Conservation (phyloP, 768 basidiomycete species). For the Podaxis sp. region DNA sequence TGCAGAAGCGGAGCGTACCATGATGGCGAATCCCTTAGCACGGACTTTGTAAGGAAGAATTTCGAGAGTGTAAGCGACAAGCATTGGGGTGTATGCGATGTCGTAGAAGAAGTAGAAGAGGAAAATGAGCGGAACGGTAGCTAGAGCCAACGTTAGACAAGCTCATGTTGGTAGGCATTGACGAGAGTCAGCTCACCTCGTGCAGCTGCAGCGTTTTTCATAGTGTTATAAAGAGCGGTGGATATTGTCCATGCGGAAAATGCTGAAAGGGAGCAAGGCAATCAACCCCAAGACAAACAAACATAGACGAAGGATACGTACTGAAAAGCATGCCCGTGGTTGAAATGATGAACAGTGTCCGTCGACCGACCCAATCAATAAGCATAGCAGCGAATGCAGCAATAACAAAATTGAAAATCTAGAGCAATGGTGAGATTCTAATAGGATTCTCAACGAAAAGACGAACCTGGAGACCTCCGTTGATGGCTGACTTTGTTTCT, state of each 20-base stretch:
- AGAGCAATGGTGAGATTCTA: neutral
- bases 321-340: constrained; percentile 56
- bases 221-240: constrained; percentile 42
- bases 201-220: constrained; percentile 40
- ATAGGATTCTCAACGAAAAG: neutral
- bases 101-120: constrained; percentile 56
- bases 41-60: constrained; percentile 80
- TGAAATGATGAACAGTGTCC: constrained; percentile 66
- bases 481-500: constrained; percentile 56
- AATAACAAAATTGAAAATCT: constrained; percentile 64
- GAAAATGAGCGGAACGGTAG: constrained; percentile 69
- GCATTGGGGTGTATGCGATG: constrained; percentile 76
- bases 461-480: constrained; percentile 57
- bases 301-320: constrained; percentile 20
- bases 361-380: constrained; percentile 66
- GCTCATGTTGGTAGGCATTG: neutral
- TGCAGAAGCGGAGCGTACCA: constrained; percentile 41
- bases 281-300: neutral
- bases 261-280: constrained; percentile 28
- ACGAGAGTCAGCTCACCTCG: constrained; percentile 28
- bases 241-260: constrained; percentile 60
- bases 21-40: constrained; percentile 76
- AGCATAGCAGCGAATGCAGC: constrained; percentile 61
- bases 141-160: constrained; percentile 25
- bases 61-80: constrained; percentile 64